phyloP scores from a whole-genome alignment of 129 eudicot genomes.

The Logfia minima region DNA sequence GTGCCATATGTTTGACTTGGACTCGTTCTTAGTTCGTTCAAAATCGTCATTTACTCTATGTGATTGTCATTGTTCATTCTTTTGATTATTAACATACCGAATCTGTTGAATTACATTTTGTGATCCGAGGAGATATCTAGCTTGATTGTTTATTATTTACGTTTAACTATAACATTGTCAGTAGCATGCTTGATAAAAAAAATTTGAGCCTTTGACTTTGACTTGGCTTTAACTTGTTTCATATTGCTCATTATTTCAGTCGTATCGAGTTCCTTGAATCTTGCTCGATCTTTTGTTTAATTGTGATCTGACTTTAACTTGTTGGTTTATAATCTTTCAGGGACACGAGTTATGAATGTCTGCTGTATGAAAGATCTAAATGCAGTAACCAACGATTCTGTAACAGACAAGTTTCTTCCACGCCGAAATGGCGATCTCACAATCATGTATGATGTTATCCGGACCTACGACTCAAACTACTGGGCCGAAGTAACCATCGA shows the following conservation, averaged over 20 bases:
- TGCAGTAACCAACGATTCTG: conserved; percentile 39
- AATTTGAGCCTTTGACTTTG: neutral
- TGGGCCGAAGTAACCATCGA: conserved; percentile 90
- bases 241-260: neutral
- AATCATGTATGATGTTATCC: conserved; percentile 77
- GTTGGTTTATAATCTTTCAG: conserved; percentile 38
- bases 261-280: neutral
- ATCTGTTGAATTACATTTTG: neutral
- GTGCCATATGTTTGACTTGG: conserved; percentile 13
- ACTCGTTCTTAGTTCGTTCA: neutral
- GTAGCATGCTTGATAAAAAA: neutral
- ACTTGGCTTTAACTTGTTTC: neutral
- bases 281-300: neutral
- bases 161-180: conserved; percentile 6
- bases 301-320: conserved; percentile 11
- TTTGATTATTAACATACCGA: neutral
- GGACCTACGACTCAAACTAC: conserved; percentile 63
- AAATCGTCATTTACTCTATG: neutral
- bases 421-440: conserved; percentile 86
- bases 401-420: conserved; percentile 60
- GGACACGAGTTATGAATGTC: conserved; percentile 63
- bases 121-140: conserved; percentile 8
- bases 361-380: conserved; percentile 70
- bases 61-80: neutral
- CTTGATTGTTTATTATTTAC: neutral